Conservation (phyloP, 768 basidiomycete species). For the Flagelloscypha sp. region DNA sequence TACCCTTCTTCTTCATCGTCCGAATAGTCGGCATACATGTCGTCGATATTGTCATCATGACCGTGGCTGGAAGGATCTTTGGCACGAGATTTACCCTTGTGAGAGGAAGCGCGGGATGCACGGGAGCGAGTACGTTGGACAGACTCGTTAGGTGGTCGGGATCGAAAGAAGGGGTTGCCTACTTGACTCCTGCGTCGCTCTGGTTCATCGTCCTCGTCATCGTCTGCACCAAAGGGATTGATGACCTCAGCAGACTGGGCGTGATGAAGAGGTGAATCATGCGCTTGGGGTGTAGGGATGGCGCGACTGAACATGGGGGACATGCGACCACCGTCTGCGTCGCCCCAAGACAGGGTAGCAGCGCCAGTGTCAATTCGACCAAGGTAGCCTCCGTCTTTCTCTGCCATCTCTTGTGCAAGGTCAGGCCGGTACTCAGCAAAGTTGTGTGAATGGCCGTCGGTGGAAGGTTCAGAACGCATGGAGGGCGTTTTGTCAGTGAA, state of each 20-base stretch:
- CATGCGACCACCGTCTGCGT: constrained; percentile 41
- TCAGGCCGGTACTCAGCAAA: constrained; percentile 52
- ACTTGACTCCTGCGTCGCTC: constrained; percentile 27
- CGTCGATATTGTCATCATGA: too few relatives aligned
- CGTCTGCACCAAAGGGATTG: constrained; percentile 26
- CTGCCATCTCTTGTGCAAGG: constrained; percentile 41
- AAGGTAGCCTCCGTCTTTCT: constrained; percentile 26
- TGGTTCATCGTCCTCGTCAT: constrained; percentile 15
- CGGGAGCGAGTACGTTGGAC: too few relatives aligned
- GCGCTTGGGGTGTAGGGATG: constrained; percentile 55
- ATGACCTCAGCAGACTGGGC: constrained; percentile 70
- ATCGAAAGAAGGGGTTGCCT: constrained; percentile 26
- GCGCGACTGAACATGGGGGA: constrained; percentile 44
- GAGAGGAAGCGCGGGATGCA: too few relatives aligned
- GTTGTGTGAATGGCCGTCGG: constrained; percentile 31
- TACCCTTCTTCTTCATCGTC: constrained; percentile 5
- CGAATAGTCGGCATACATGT: too few relatives aligned
- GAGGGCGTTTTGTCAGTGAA: constrained; percentile 56
- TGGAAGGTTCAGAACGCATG: constrained; percentile 36
- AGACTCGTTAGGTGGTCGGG: too few relatives aligned
- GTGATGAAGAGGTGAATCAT: constrained; percentile 39
- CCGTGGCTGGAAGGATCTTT: too few relatives aligned
- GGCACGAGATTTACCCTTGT: too few relatives aligned
- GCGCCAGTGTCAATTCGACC: constrained; percentile 33
- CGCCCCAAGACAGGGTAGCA: constrained; percentile 45